Percentiles rank a stretch among this genome's conserved stretches.
These are phyloP conservation scores for Calocybe gambosa DNA, from an alignment of 1,284 basidiomycete genomes.

Conservation along the genomic window DNA sequence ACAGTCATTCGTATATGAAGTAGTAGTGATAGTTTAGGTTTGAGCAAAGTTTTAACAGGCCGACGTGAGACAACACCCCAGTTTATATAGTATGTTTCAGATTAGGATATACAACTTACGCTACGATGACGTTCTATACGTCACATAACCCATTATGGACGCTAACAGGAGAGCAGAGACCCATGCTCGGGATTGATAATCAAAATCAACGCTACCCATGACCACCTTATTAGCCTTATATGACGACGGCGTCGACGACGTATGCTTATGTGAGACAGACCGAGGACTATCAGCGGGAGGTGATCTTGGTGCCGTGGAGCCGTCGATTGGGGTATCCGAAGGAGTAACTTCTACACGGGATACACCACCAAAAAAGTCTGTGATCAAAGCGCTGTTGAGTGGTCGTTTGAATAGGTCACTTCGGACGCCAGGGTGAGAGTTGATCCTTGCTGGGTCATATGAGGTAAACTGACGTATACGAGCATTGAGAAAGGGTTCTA, in stretches of 20 bases:
- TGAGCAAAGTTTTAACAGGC: not conserved
- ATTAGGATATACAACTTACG: too few relatives aligned
- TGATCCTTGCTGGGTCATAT: constrained; percentile 72
- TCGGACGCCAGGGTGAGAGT: constrained; percentile 84
- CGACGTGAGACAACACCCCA: too few relatives aligned
- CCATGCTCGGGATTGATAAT: too few relatives aligned
- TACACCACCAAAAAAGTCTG: constrained; percentile 95
- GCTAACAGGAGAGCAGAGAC: too few relatives aligned
- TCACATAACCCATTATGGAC: too few relatives aligned
- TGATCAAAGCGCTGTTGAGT: constrained; percentile 70
- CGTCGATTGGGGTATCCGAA: not conserved
- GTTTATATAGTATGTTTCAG: not conserved
- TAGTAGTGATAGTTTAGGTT: not conserved
- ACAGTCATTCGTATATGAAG: constrained; percentile 20
- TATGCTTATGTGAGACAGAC: too few relatives aligned
- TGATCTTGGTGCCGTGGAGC: not conserved
- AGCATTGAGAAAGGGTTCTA: constrained; percentile 26
- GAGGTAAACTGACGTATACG: too few relatives aligned
- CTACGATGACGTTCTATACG: not conserved
- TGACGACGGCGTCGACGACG: too few relatives aligned
- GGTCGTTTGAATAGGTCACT: constrained; percentile 76
- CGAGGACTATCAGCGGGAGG: not conserved
- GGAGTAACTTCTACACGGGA: constrained; percentile 63
- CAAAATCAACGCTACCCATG: too few relatives aligned
- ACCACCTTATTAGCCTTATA: too few relatives aligned